Evolutionary conservation across 2,329 filamentous ascomycete genomes (phyloP), one percentile per base, ranked within the genome.

Genomic region (Phialocephala sp.): DNA sequence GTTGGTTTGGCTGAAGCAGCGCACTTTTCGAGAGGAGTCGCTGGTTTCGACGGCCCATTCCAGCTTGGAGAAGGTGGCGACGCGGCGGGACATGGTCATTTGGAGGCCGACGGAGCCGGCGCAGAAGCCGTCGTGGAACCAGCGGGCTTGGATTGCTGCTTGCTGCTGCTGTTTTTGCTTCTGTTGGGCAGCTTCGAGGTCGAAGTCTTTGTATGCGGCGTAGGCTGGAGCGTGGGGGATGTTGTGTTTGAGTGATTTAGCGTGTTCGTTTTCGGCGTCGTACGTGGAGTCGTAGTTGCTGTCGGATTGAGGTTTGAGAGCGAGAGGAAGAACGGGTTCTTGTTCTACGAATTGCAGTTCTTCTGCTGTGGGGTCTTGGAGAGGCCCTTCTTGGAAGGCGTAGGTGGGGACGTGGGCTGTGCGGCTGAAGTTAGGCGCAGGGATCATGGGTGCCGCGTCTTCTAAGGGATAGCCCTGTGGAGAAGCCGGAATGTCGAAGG

Each of bases 21-120:
- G 59, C 3, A 69, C n/a, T 5, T 62, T 24, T 4, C 52, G 27
- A 1, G 37, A 36, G 2, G 55, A 61, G 36, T 63, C 47, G n/a
- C 55, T 32, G 55, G 43, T 54, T 22, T 67, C 62, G 9, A 69
- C 59, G 2, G 63, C 56, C 67, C 67, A 69, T 37, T 67, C 65
- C 36, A 65, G 43, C 35, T 64, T 69, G 20, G 63, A 62, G 15
- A 64, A 62, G 20, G 55, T 66, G 9, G 50, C 56, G 6, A 66
- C 57, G 41, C 59, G 55, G 20, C 67, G 63, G 1, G 63, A 62
- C 67, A 69, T 69, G 47, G 54, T 67, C 4, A 69, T 55, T 18
- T 65, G 60, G 39, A 69, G 32, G 32, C 67, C 67, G 20, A 63
- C 24, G 1, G 22, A 35, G 18, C 24, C 39, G 14, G 67, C 63